Percentiles rank a stretch among this genome's conserved stretches.
Evolutionary conservation across 805 yeast species (phyloP).

Genomic region (Myxozyma melibiosi): DNA sequence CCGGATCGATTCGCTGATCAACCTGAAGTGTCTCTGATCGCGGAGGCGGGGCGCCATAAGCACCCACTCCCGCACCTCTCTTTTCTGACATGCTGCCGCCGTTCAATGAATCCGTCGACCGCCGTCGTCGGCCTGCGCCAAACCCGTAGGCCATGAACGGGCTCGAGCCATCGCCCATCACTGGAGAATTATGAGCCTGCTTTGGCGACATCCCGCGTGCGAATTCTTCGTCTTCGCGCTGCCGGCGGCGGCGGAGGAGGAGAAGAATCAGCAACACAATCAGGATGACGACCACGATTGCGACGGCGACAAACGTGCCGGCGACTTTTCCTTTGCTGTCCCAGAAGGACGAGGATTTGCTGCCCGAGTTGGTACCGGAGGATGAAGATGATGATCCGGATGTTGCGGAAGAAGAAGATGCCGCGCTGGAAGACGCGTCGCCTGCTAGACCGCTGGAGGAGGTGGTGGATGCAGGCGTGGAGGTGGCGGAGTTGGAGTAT

Average conservation of each 20-base stretch:
- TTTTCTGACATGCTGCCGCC: constrained; percentile 18
- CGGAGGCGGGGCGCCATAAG: constrained; percentile 30
- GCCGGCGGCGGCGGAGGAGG: constrained; percentile 43
- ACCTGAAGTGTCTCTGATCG: constrained; percentile 44
- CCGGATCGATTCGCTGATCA: constrained; percentile 67
- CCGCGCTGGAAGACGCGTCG: constrained; percentile 10
- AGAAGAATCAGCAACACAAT: constrained; percentile 51
- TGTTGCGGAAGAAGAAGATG: constrained; percentile 16
- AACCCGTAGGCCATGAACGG: constrained; percentile 10
- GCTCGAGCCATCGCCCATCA: constrained; percentile 19
- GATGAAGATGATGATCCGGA: constrained; percentile 4
- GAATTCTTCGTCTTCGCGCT: constrained; percentile 19
- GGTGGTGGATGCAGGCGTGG: constrained; percentile 1
- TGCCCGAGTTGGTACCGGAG: neutral
- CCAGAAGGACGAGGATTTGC: constrained; percentile 53
- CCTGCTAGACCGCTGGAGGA: constrained; percentile 5
- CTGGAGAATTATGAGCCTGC: constrained; percentile 27
- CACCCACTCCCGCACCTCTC: constrained; percentile 29
- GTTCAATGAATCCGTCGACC: constrained; percentile 21
- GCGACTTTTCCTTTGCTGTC: constrained; percentile 75
- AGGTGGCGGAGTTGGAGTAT: neutral
- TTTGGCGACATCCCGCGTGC: constrained; percentile 7
- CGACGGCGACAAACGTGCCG: constrained; percentile 82
- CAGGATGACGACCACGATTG: constrained; percentile 56
- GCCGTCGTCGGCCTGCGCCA: constrained; percentile 8